Conservation (phyloP, 192 early-diverging fungal genomes). For the Coemansia sp. region DNA sequence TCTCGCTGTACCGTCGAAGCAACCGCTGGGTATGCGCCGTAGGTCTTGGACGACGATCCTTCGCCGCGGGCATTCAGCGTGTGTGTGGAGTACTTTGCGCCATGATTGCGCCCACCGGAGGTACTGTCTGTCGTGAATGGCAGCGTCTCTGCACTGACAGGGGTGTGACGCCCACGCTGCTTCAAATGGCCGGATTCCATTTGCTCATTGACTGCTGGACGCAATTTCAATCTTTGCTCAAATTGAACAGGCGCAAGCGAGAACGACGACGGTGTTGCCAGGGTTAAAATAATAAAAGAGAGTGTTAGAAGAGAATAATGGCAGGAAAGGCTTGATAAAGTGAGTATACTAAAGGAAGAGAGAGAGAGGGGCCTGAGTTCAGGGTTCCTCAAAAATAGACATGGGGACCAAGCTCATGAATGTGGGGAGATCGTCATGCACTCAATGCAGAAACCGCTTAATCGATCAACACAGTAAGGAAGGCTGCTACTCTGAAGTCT, state of each 20-base stretch:
- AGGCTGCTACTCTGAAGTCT: too few relatives aligned
- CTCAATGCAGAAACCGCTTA: not conserved
- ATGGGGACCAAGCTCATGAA: not conserved
- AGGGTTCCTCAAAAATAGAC: not conserved
- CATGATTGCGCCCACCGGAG: slow-evolving; percentile 4
- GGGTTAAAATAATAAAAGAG: too few relatives aligned
- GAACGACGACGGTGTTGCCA: too few relatives aligned
- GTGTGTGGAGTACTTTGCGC: not conserved
- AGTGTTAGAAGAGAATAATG: not conserved
- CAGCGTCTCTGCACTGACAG: slow-evolving; percentile 16
- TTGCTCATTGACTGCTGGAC: slow-evolving; percentile 17
- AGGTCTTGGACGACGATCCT: slow-evolving; percentile 20
- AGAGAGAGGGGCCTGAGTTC: not conserved
- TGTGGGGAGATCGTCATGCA: not conserved
- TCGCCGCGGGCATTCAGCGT: not conserved
- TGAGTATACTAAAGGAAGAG: not conserved
- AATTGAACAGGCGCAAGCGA: too few relatives aligned
- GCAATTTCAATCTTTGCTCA: not conserved
- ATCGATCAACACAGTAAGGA: not conserved
- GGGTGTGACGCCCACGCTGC: slow-evolving; percentile 37
- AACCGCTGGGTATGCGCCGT: slow-evolving; percentile 37
- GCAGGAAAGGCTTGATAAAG: not conserved
- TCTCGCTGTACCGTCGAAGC: not conserved
- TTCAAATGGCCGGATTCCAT: slow-evolving; percentile 49
- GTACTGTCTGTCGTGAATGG: slow-evolving; percentile 26